Evolutionary conservation across 2,329 filamentous ascomycete genomes (phyloP), one percentile per base, ranked within the genome.

Genomic region (Ambrosiella cleistominuta): DNA sequence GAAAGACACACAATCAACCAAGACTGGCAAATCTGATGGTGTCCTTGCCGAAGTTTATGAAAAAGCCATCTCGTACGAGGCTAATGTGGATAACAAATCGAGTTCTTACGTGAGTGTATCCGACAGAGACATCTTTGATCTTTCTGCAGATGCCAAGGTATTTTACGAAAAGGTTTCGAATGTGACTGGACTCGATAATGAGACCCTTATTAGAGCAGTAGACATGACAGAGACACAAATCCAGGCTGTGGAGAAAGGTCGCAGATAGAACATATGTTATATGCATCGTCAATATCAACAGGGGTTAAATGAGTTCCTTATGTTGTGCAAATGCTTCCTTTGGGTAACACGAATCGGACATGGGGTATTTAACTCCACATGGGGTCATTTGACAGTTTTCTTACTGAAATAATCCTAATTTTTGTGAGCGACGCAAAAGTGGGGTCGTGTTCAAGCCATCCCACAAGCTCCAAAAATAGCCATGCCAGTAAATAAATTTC

Each of bases 181-280:
- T 49, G 38, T 39, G 12, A 57, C 52, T 45, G 60, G 57, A 15
- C 44, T 61, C 12, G 50, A 57, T 36, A 52, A 60, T 11, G 35
- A 60, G n/a, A 60, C 55, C 4, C 12, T 61, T 12, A 53, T 63
- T 12, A 54, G 52, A 39, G 59, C 58, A 19, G 62, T 58, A 7
- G 62, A 63, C 15, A 62, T 61, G 61, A 56, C 57, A n/a, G 61
- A 63, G 49, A 40, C 50, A 27, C 42, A 49, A 15, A 54, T 62
- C 49, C 53, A 59, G n/a, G 52, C 35, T 6, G 44, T 51, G 37
- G 56, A 63, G 45, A 57, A 52, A 13, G 9, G 9, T 35, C 50
- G 42, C 9, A 51, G 17, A 51, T 51, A 51, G 27, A 51, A 11
- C 39, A n/a, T 11, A 9, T 42, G 11, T n/a, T 8, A 12, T 42